Base-by-base conservation (phyloP, 1,139 yeast genomes). In the Yamadazyma mexicana region DNA sequence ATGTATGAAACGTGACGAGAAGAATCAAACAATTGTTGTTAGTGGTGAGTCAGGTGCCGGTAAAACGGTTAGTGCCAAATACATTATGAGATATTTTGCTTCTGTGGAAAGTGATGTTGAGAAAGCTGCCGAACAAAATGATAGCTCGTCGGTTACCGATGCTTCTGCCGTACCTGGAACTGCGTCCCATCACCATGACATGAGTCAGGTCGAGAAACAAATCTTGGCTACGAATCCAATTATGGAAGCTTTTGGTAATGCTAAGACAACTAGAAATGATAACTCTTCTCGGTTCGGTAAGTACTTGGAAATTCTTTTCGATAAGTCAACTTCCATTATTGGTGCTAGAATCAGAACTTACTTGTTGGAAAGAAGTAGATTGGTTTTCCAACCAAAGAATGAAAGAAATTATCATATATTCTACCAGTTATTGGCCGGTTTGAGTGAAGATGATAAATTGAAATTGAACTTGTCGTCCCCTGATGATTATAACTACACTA, bases 31-130 rank as follows among this genome's bases (percentile, higher is more conserved):
- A 1, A 91, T 92, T 50, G 96, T 92, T 29, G 98, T 92, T 20
- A 83, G 94, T 55, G 98, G 98, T 62, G 98, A 92, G 64, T 87
- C 96, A 5, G 98, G 98, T 62, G 98, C 98, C 17, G 98, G 98
- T 64, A 94, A 92, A 59, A 94, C 98, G 2, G 98, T 92, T 31
- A 82, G 94, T 48, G 98, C 99, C 37, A 92, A 92, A 63, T 92
- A 87, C 62, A 92, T 92, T 50, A 92, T 92, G 98, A 80, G 98
- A 60, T 92, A 89, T 63, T 91, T 92, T 64, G 98, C 98, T 4
- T 83, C 96, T 8, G 97, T 92, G 15, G 98, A 91, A 57, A 87
- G 81, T 35, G 75, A 72, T 37, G 61, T 72, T 50, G 65, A 68
- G 33, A 47, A 59, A 32, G 63, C 62, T 2, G 32, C 29, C 12